These are phyloP conservation scores for Globisporangium solare DNA, from an alignment of 352 stramenopile species.

Conservation along the genomic window DNA sequence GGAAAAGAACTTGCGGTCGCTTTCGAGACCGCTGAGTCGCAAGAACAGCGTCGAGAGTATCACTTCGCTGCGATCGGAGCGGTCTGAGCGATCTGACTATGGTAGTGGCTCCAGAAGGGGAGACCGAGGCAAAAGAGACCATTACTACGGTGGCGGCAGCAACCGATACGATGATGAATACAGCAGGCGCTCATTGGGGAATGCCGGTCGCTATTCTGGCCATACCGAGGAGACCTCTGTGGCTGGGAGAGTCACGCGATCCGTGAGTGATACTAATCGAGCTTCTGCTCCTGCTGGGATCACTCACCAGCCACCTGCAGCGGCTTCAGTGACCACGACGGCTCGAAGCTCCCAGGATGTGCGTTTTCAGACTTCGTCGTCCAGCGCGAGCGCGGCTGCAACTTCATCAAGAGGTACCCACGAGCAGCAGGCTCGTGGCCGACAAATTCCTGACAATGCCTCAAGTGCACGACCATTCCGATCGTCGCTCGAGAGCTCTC, in stretches of 20 bases:
- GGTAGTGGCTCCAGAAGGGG: conserved; percentile 7
- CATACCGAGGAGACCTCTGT: conserved; percentile 1
- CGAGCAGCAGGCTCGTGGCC: neutral
- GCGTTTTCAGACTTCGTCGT: conserved; percentile 25
- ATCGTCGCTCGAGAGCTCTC: conserved; percentile 11
- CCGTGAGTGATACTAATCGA: conserved; percentile 9
- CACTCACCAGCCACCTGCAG: neutral
- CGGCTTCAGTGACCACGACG: neutral
- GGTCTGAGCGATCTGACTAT: conserved; percentile 18
- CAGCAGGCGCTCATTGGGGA: conserved; percentile 6
- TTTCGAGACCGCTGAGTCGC: conserved; percentile 23
- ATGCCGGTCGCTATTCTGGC: neutral
- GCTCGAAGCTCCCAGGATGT: conserved; percentile 49
- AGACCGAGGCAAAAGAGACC: neutral
- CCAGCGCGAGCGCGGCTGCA: conserved; percentile 4
- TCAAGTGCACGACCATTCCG: neutral
- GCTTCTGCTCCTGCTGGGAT: neutral
- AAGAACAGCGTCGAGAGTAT: conserved; percentile 60
- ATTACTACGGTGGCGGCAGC: conserved; percentile 3
- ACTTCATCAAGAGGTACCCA: neutral
- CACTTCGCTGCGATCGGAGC: conserved; percentile 43
- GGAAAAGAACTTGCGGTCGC: conserved; percentile 14
- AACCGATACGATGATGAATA: conserved; percentile 13
- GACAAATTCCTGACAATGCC: neutral
- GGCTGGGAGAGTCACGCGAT: conserved; percentile 6